These are phyloP conservation scores for Sparassis latifolia DNA, from an alignment of 1,284 basidiomycete species.

Conservation along the genomic window DNA sequence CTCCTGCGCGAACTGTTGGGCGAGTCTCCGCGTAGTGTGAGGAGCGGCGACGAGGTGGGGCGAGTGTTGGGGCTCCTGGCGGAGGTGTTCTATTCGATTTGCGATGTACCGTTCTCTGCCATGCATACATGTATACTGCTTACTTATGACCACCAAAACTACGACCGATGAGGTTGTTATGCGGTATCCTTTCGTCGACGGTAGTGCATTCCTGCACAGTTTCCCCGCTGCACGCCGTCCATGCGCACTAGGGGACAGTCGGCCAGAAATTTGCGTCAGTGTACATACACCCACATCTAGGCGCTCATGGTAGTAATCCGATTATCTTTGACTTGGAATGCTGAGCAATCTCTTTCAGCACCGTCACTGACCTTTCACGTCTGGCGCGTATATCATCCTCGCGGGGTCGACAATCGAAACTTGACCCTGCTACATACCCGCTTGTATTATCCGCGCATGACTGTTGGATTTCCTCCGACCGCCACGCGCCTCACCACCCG, in stretches of 20 bases:
- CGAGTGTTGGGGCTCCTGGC: slow-evolving; percentile 12
- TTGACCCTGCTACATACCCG: too few species aligned
- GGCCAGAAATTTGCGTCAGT: too few species aligned
- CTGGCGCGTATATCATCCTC: too few species aligned
- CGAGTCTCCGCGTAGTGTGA: slow-evolving; percentile 4
- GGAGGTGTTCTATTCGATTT: slow-evolving; percentile 10
- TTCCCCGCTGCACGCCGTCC: too few species aligned
- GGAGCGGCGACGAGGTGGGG: slow-evolving; percentile 10
- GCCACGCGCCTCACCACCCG: slow-evolving; percentile 24
- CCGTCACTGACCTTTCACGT: not conserved
- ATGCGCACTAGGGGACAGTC: too few species aligned
- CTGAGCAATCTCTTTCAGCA: not conserved
- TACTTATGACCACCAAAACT: slow-evolving; percentile 21
- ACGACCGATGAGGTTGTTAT: slow-evolving; percentile 27
- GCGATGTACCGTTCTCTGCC: slow-evolving; percentile 20
- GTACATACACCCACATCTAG: too few species aligned
- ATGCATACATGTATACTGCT: slow-evolving; percentile 27
- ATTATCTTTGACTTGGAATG: too few species aligned
- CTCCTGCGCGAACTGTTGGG: slow-evolving; percentile 6
- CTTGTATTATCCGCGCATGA: too few species aligned
- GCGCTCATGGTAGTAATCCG: too few species aligned
- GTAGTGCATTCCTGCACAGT: not conserved
- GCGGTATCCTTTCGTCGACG: slow-evolving; percentile 4
- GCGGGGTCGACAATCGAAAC: too few species aligned
- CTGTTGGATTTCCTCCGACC: slow-evolving; percentile 9